These are phyloP conservation scores for Mortierella antarctica DNA, from an alignment of 192 early-diverging fungal species.

Conservation along the genomic window DNA sequence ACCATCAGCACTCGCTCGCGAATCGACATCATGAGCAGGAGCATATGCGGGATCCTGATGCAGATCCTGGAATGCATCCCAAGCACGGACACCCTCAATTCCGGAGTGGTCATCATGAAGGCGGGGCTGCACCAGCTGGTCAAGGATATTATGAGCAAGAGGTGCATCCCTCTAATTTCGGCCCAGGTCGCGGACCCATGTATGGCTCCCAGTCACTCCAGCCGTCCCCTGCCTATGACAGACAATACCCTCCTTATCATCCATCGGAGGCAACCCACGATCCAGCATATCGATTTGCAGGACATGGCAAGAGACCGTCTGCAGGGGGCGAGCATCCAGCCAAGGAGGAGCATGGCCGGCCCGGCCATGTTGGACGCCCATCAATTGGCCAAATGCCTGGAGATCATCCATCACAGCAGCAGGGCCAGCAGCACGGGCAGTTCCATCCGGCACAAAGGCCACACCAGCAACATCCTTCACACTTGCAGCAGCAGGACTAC, in stretches of 20 bases:
- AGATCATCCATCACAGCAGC: conserved; percentile 23
- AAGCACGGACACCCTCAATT: conserved; percentile 18
- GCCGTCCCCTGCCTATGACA: conserved; percentile 21
- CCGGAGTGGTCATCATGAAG: conserved; percentile 20
- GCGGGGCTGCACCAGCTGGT: neutral
- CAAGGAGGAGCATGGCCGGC: conserved; percentile 27
- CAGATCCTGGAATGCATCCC: neutral
- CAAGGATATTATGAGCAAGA: conserved; percentile 39
- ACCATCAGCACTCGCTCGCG: conserved; percentile 4
- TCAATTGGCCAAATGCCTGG: conserved; percentile 22
- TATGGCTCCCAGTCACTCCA: conserved; percentile 34
- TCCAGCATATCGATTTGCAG: conserved; percentile 18
- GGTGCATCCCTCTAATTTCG: neutral
- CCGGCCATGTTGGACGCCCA: conserved; percentile 10
- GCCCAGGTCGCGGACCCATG: conserved; percentile 11
- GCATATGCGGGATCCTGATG: conserved; percentile 10
- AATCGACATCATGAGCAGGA: conserved; percentile 16
- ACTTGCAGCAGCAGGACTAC: conserved; percentile 20
- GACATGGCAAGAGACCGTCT: neutral
- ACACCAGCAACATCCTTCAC: conserved; percentile 19
- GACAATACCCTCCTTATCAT: conserved; percentile 11
- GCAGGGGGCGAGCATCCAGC: neutral
- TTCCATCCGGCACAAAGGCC: conserved; percentile 11
- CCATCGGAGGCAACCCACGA: conserved; percentile 12
- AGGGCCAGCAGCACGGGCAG: conserved; percentile 4